phyloP scores from a whole-genome alignment of 1,284 basidiomycete genomes.

The Trametes hirsuta region DNA sequence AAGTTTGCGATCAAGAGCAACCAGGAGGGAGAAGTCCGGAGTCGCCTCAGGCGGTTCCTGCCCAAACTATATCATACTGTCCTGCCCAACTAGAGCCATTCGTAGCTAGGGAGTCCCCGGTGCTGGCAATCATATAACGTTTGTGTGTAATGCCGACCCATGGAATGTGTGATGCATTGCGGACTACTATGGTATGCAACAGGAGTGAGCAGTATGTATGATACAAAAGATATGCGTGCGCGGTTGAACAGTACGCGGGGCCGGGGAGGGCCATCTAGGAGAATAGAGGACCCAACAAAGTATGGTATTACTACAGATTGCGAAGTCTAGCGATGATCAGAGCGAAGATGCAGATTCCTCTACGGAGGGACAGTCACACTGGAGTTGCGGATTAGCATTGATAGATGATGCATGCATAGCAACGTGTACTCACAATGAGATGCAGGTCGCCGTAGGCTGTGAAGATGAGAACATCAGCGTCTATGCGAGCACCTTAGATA shows the following conservation, averaged over 20 bases:
- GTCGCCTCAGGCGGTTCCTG: constrained; percentile 52
- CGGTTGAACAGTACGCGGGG: constrained; percentile 37
- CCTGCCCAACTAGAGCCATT: too few species aligned
- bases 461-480: constrained; percentile 6
- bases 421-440: constrained; percentile 62
- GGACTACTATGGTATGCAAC: constrained; percentile 25
- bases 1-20: constrained; percentile 52
- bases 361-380: constrained; percentile 91
- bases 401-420: not conserved
- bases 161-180: constrained; percentile 13
- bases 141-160: constrained; percentile 1
- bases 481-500: not conserved
- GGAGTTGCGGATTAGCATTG: constrained; percentile 4
- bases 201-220: constrained; percentile 20
- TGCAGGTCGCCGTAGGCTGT: constrained; percentile 83
- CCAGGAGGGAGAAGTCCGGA: constrained; percentile 48
- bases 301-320: constrained; percentile 22
- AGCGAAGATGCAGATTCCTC: constrained; percentile 59
- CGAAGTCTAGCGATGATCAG: constrained; percentile 16
- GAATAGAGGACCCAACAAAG: constrained; percentile 29
- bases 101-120: too few species aligned
- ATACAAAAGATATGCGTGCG: constrained; percentile 32
- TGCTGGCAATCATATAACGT: not conserved
- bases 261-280: constrained; percentile 32
- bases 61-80: constrained; percentile 53